Conservation (phyloP, 306 rosid species). For the Vachellia pachyceras region DNA sequence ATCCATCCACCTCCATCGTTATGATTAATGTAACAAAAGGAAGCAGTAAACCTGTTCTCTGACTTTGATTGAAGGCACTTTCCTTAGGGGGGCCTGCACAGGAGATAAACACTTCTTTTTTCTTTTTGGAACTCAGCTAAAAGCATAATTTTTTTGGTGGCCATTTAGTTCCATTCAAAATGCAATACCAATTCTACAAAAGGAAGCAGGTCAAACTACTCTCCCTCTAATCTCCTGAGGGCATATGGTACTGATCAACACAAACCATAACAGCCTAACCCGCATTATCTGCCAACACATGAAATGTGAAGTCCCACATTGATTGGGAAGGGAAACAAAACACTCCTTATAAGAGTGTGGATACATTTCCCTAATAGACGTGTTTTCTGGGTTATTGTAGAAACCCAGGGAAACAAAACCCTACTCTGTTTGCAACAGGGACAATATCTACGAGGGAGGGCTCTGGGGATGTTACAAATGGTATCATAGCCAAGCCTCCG, state of each 20-base stretch:
- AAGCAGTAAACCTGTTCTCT: constrained; percentile 15
- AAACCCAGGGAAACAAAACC: too few species aligned
- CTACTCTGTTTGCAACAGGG: too few species aligned
- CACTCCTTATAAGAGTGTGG: too few species aligned
- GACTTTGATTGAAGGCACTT: constrained; percentile 13
- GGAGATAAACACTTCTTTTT: constrained; percentile 30
- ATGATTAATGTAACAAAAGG: constrained; percentile 19
- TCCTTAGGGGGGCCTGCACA: constrained; percentile 21
- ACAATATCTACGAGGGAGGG: too few species aligned
- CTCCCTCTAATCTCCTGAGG: constrained; percentile 10
- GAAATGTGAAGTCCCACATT: too few species aligned
- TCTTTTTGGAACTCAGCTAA: constrained; percentile 12
- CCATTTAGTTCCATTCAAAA: constrained; percentile 24
- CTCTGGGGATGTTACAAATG: too few species aligned
- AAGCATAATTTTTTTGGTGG: constrained; percentile 7
- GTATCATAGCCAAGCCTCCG: too few species aligned
- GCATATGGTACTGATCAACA: constrained; percentile 20
- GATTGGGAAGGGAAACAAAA: too few species aligned
- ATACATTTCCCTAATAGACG: too few species aligned
- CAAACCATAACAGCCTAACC: constrained; percentile 33
- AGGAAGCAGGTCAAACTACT: constrained; percentile 19
- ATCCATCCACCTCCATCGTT: constrained; percentile 20
- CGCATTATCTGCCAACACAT: constrained; percentile 3
- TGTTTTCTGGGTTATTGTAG: too few species aligned
- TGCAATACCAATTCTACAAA: constrained; percentile 13